These are phyloP conservation scores for Lasiodiplodia gonubiensis DNA, from an alignment of 2,329 filamentous ascomycete genomes.

Conservation along the genomic window DNA sequence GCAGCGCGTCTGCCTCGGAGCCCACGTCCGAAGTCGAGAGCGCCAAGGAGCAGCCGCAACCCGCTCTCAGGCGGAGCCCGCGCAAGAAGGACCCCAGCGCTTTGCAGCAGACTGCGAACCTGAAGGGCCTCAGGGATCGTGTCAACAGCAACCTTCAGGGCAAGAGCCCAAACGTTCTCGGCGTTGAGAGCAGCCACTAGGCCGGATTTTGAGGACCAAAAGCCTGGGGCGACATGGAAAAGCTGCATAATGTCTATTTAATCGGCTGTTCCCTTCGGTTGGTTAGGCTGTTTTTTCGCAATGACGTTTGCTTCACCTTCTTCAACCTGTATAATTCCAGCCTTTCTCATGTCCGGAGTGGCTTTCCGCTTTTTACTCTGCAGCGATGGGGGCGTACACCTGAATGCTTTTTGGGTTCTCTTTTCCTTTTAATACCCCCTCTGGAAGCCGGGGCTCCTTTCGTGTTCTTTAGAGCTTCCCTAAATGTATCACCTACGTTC, in stretches of 20 bases:
- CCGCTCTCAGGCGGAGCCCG: slow-evolving; percentile 46
- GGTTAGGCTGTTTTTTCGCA: slow-evolving; percentile 5
- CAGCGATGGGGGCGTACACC: slow-evolving; percentile 2
- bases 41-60: slow-evolving; percentile 34
- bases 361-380: neutral
- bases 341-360: neutral
- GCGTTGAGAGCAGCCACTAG: slow-evolving; percentile 51
- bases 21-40: slow-evolving; percentile 36
- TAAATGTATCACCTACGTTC: slow-evolving; percentile 7
- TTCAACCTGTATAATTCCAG: slow-evolving; percentile 8
- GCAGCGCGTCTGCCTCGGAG: slow-evolving; percentile 31
- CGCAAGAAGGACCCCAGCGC: slow-evolving; percentile 50
- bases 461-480: neutral
- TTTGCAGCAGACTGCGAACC: slow-evolving; percentile 45
- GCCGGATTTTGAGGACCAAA: neutral
- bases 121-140: slow-evolving; percentile 53
- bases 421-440: neutral
- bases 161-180: slow-evolving; percentile 52
- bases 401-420: neutral
- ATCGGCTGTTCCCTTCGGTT: neutral
- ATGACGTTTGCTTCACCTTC: neutral
- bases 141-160: slow-evolving; percentile 55
- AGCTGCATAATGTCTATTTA: slow-evolving; percentile 23
- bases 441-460: slow-evolving; percentile 5
- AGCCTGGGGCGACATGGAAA: neutral